phyloP scores from a whole-genome alignment of 768 basidiomycete species.

The Russula ochroleuca region DNA sequence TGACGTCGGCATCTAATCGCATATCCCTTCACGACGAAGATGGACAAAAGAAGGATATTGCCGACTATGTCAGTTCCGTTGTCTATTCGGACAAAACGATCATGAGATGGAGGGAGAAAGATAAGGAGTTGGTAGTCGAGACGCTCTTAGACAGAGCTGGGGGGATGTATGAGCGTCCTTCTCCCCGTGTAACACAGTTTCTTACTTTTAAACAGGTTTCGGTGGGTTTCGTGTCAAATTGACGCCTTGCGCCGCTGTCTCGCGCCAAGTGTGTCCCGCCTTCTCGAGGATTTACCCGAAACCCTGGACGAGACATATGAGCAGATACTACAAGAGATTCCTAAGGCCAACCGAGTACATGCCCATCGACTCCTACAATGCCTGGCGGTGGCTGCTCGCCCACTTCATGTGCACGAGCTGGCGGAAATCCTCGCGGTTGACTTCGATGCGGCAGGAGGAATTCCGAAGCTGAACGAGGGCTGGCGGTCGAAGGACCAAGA shows the following conservation, averaged over 20 bases:
- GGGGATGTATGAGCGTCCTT: not conserved
- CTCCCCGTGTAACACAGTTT: not conserved
- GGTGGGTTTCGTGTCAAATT: not conserved
- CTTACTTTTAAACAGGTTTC: not conserved
- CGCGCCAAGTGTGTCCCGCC: not conserved
- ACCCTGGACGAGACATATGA: not conserved
- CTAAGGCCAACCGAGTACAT: not conserved
- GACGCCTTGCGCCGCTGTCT: not conserved
- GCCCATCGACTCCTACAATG: not conserved
- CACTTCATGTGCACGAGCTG: not conserved
- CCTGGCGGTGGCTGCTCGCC: not conserved
- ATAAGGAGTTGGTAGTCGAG: not conserved
- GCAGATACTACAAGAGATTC: not conserved
- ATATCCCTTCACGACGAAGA: slow-evolving; percentile 4
- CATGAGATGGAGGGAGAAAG: not conserved
- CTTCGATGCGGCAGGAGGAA: not conserved
- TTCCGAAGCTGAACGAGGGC: not conserved
- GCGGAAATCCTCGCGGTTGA: not conserved
- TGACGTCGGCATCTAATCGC: not conserved
- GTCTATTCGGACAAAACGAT: not conserved
- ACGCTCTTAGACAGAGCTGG: not conserved
- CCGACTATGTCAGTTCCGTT: not conserved
- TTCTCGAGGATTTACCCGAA: not conserved
- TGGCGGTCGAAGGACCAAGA: not conserved
- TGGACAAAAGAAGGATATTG: not conserved